Base-by-base conservation (phyloP, 2,329 filamentous ascomycete species). In the Pleurostoma richardsiae region DNA sequence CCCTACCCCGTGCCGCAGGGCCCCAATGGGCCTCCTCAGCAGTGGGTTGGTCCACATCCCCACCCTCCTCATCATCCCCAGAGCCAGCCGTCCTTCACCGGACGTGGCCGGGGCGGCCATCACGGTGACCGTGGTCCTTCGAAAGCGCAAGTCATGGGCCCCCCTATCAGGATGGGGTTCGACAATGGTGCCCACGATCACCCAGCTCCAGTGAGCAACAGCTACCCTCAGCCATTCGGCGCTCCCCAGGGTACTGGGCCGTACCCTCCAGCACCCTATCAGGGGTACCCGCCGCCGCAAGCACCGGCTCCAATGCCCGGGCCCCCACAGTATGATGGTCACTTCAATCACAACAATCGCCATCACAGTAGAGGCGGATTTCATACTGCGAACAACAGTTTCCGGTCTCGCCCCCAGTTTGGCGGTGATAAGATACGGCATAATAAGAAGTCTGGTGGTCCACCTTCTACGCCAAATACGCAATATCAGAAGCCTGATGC, bases 111-210 rank as follows among this genome's bases (percentile, higher is more conserved):
- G 44, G 64, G 67, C 41, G 61, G 60, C 30, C 66, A 70, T 43
- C 68, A 72, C 51, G 58, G 58, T 45, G 63, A 66, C 36, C 62
- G 67, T 30, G 59, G 65, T 62, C 73, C 53, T 4, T 47, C 57
- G 10, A 64, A 63, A 44, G 51, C 59, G 1, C 63, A 61, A 59
- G 66, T 72, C 55, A 77, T 75, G 78, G 79, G 73, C 1, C 74
- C 75, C 31, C 74, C 75, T 3, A 74, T 80, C 52, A 71, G 71
- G 46, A 77, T 79, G 67, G 74, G 75, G 4, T 77, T 77, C 61
- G 76, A 79, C 42, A 65, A 64, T 44, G 52, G 51, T 19, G 56
- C 55, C 30, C 49, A 58, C 44, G 68, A 76, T 48, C 66, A 70
- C 42, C 66, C 72, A 42, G 67, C 75, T 56, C 70, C 71, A 63